Base-by-base conservation (phyloP, 73 alveolate species). In the Uronychia setigera region DNA sequence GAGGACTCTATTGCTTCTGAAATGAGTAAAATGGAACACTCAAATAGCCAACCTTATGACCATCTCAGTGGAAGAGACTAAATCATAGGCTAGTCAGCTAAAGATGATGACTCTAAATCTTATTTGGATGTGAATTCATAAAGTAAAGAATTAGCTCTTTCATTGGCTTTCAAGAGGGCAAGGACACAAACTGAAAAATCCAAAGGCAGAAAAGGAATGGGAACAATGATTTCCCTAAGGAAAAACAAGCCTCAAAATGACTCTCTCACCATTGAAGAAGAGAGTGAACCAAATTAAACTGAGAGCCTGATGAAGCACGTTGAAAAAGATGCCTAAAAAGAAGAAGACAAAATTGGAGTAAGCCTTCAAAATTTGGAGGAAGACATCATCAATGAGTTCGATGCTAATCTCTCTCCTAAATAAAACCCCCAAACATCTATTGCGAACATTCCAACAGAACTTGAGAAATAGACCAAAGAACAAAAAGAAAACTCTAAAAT, bases 261-360 rank as follows among this genome's bases (percentile, higher is more conserved):
- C 67, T 46, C 67, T 5, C 67, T 46, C 67, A 46, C 67, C 67
- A 46, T 46, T 46, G 67, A 46, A 19, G 67, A 46, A 19, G 67
- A 46, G 19, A 46, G 67, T 19, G 67, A 46, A 19, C 67, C 67
- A 46, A 46, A 46, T 46, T 19, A 46, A 19, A 46, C 67, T 5
- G 67, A 46, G 67, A 46, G 67, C 19, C 67, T 46, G n/a, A 46
- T 46, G 67, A 46, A 46, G 67, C 67, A 46, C 67, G 67, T 46
- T 5, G 67, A 46, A 19, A 46, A 46, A 19, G 67, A 46, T 19
- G 67, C 67, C 67, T 5, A 46, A 5, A 46, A 46, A 11, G 67
- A 46, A 19, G 67, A 46, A 19, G n/a, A 46, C 19, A 46, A 11
- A 11, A 46, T 11, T 11, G 67, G 67, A 5, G 19, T 19, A 11